Evolutionary conservation across 2,329 filamentous ascomycete genomes (phyloP).

Genomic region (Grosmannia penicillata): DNA sequence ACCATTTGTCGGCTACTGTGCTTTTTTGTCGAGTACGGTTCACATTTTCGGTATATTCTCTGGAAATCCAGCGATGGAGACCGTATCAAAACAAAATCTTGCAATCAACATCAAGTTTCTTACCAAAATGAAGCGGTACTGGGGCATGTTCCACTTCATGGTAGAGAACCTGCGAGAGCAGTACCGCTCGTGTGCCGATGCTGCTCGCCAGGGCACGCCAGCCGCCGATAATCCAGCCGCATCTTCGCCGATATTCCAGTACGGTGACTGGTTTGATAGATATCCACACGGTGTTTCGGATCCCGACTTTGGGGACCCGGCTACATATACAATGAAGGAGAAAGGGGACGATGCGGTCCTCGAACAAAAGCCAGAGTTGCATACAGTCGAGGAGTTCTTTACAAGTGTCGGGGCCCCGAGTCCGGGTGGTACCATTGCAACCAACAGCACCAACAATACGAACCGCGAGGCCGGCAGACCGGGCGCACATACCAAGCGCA

Average conservation of each 20-base stretch:
- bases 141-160: conserved; percentile 98
- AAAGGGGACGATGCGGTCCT: conserved; percentile 76
- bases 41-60: conserved; percentile 88
- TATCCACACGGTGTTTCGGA: conserved; percentile 87
- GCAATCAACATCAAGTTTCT: conserved; percentile 81
- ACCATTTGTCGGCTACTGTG: conserved; percentile 88
- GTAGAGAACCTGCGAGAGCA: conserved; percentile 82
- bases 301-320: conserved; percentile 68
- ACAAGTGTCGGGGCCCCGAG: conserved; percentile 54
- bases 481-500: conserved; percentile 19
- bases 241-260: conserved; percentile 65
- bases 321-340: conserved; percentile 52
- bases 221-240: conserved; percentile 24
- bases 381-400: conserved; percentile 91
- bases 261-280: conserved; percentile 92
- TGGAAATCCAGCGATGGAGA: conserved; percentile 61
- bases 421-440: conserved; percentile 12
- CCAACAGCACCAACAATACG: not conserved
- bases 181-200: conserved; percentile 73
- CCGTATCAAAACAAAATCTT: conserved; percentile 67
- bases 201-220: conserved; percentile 52
- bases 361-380: conserved; percentile 72
- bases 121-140: conserved; percentile 90
- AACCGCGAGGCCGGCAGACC: conserved; percentile 8
- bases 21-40: conserved; percentile 86